These are phyloP conservation scores for Hydnum rufescens DNA, from an alignment of 768 basidiomycete genomes.

Conservation along the genomic window DNA sequence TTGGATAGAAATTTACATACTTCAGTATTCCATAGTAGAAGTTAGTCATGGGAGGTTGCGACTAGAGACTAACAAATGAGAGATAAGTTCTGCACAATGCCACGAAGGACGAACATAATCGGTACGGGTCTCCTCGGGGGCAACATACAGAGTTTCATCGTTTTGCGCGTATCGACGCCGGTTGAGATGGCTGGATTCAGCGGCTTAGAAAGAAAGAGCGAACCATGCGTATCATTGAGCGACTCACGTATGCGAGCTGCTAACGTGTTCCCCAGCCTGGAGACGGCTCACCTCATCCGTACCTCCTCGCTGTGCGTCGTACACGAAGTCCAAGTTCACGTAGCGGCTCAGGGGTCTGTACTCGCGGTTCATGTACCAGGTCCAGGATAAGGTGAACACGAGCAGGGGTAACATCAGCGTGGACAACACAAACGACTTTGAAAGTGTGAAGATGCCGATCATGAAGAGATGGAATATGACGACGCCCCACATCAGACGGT, in stretches of 20 bases:
- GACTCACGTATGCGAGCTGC: constrained; percentile 66
- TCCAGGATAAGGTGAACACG: constrained; percentile 53
- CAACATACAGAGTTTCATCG: constrained; percentile 87
- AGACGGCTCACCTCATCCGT: constrained; percentile 58
- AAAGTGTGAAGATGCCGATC: constrained; percentile 81
- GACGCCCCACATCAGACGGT: constrained; percentile 80
- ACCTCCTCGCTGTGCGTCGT: constrained; percentile 77
- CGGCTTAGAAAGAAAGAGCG: background rate
- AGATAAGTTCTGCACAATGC: background rate
- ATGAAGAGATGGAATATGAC: constrained; percentile 90
- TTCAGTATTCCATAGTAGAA: constrained; percentile 57
- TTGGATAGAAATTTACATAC: background rate
- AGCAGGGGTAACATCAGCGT: constrained; percentile 59
- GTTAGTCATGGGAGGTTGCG: constrained; percentile 91
- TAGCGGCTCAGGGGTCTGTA: constrained; percentile 60
- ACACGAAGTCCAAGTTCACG: constrained; percentile 70
- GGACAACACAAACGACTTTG: constrained; percentile 36
- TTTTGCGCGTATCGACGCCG: constrained; percentile 78
- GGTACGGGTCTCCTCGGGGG: constrained; percentile 81
- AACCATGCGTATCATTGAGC: background rate
- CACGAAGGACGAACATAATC: constrained; percentile 44
- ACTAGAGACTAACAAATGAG: constrained; percentile 26
- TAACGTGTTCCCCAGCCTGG: constrained; percentile 69
- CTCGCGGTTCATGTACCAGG: constrained; percentile 49
- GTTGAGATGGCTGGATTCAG: constrained; percentile 45